Conservation (phyloP, 768 basidiomycete genomes). For the Phanerodontia chrysosporium region DNA sequence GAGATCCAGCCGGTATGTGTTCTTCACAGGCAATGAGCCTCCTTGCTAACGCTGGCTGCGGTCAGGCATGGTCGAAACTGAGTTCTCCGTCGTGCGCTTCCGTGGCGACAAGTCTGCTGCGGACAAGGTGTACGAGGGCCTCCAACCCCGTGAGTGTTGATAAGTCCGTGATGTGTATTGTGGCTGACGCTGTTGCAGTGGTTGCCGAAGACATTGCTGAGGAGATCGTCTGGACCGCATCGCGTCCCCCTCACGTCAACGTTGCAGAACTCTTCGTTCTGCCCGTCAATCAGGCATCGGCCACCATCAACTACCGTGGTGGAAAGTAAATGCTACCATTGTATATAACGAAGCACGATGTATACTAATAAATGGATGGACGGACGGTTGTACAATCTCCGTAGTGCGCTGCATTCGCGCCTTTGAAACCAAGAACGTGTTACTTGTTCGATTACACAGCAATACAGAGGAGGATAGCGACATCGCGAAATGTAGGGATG, state of each 20-base stretch:
- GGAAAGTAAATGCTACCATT: conserved; percentile 28
- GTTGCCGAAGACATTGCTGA: conserved; percentile 88
- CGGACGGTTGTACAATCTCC: background rate
- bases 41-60: background rate
- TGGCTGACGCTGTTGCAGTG: conserved; percentile 41
- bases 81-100: conserved; percentile 90
- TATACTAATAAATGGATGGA: conserved; percentile 12
- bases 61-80: conserved; percentile 81
- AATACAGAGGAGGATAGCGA: background rate
- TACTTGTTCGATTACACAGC: conserved; percentile 3
- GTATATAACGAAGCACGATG: conserved; percentile 10
- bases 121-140: conserved; percentile 85
- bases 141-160: conserved; percentile 67
- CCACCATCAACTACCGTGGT: conserved; percentile 56
- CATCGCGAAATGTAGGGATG: conserved; percentile 1
- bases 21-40: background rate
- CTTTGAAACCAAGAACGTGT: conserved; percentile 3
- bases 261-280: conserved; percentile 77
- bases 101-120: conserved; percentile 80
- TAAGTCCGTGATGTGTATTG: background rate
- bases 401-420: background rate
- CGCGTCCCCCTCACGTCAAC: conserved; percentile 89
- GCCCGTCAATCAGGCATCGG: conserved; percentile 76
- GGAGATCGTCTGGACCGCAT: conserved; percentile 95
- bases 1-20: conserved; percentile 81